A percentile compares a stretch with the other conserved stretches of the same genome.
phyloP scores from a whole-genome alignment of 2,329 filamentous ascomycete genomes.

The Verticillium longisporum region DNA sequence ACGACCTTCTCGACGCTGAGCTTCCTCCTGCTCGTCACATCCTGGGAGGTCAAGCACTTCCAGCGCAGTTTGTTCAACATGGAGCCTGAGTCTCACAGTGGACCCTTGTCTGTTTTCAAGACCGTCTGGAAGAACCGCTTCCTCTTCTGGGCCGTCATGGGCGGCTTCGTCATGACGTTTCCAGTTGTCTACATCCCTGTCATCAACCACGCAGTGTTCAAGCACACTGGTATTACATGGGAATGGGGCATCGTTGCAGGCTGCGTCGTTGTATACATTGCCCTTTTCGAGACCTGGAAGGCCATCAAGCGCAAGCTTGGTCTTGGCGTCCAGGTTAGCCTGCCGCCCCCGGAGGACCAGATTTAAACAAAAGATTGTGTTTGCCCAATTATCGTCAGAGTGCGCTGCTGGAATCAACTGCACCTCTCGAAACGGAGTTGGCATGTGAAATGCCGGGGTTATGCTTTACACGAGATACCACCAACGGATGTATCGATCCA shows the following conservation, averaged over 20 bases:
- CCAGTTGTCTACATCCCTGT: conserved; percentile 62
- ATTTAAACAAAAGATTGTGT: neutral
- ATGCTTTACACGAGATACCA: neutral
- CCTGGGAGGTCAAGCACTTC: conserved; percentile 70
- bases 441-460: neutral
- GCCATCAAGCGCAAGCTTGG: conserved; percentile 50
- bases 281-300: conserved; percentile 63
- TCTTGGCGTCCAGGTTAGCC: conserved; percentile 19
- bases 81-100: conserved; percentile 43
- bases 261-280: conserved; percentile 52
- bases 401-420: neutral
- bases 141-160: conserved; percentile 56
- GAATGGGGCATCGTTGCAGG: conserved; percentile 65
- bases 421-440: neutral
- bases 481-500: neutral
- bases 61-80: conserved; percentile 63
- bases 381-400: neutral
- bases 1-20: conserved; percentile 64
- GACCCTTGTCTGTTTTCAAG: conserved; percentile 42
- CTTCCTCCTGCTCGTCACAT: conserved; percentile 60
- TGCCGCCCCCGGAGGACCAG: neutral
- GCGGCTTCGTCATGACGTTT: conserved; percentile 53
- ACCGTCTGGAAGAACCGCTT: conserved; percentile 66
- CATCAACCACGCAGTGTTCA: conserved; percentile 61
- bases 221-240: conserved; percentile 62